phyloP scores from a whole-genome alignment of 31 red algal genomes.

The Asparagopsis taxiformis region DNA sequence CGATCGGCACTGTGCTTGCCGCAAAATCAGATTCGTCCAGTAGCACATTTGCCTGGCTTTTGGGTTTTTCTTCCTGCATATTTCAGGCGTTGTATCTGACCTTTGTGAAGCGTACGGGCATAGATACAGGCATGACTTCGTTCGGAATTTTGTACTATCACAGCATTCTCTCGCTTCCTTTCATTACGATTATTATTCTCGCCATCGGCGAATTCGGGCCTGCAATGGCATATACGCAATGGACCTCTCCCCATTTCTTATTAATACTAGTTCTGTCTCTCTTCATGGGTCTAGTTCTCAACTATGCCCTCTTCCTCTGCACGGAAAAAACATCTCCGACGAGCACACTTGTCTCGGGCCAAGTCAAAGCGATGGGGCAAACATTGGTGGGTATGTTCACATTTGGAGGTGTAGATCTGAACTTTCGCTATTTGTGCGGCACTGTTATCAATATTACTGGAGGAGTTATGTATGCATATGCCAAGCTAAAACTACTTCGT shows the following conservation, averaged over 20 bases:
- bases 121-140: slow-evolving; percentile 68
- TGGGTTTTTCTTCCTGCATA: slow-evolving; percentile 76
- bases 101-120: slow-evolving; percentile 82
- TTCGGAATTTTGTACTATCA: slow-evolving; percentile 85
- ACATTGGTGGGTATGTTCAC: slow-evolving; percentile 85
- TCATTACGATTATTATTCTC: slow-evolving; percentile 49
- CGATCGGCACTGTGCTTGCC: slow-evolving; percentile 78
- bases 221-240: slow-evolving; percentile 39
- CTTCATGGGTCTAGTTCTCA: slow-evolving; percentile 76
- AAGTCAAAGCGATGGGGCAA: slow-evolving; percentile 87
- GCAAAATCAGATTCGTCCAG: slow-evolving; percentile 59
- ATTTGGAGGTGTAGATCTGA: slow-evolving; percentile 85
- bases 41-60: slow-evolving; percentile 60
- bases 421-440: slow-evolving; percentile 57
- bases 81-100: slow-evolving; percentile 92
- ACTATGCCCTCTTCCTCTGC: slow-evolving; percentile 91
- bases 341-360: slow-evolving; percentile 80
- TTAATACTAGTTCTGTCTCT: slow-evolving; percentile 48
- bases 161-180: slow-evolving; percentile 79
- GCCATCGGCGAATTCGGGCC: slow-evolving; percentile 57
- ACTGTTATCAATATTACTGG: slow-evolving; percentile 78
- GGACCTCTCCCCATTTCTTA: slow-evolving; percentile 52
- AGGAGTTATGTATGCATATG: slow-evolving; percentile 71
- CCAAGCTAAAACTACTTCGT: slow-evolving; percentile 41
- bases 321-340: slow-evolving; percentile 86